A percentile compares a stretch with the other conserved stretches of the same genome.
phyloP scores from a whole-genome alignment of 768 basidiomycete species.

The Pleurotus tuber-regium region DNA sequence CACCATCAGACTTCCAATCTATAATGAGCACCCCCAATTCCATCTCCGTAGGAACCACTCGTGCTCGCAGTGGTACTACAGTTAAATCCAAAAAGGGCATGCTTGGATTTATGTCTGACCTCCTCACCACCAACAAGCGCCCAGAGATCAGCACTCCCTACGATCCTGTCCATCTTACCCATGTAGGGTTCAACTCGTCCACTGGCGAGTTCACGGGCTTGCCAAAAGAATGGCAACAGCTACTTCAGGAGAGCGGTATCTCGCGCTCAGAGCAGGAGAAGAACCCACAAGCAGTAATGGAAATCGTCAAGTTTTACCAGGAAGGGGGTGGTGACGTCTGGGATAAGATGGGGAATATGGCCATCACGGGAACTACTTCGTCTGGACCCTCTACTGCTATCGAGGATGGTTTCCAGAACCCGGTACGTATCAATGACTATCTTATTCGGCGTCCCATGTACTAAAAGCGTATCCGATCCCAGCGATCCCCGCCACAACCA shows the following conservation, averaged over 20 bases:
- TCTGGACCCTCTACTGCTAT: conserved; percentile 26
- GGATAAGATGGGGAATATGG: conserved; percentile 79
- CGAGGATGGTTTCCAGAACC: conserved; percentile 54
- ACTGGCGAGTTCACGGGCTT: conserved; percentile 98
- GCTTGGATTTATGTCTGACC: conserved; percentile 69
- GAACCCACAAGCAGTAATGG: conserved; percentile 97
- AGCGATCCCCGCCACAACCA: conserved; percentile 51
- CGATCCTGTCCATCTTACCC: conserved; percentile 98
- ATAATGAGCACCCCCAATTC: conserved; percentile 19
- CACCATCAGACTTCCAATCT: conserved; percentile 27
- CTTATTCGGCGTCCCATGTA: conserved; percentile 11
- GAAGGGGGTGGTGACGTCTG: conserved; percentile 79
- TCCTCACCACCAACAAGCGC: conserved; percentile 70
- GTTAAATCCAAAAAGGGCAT: conserved; percentile 63
- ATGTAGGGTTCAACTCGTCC: conserved; percentile 98
- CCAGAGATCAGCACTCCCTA: conserved; percentile 97
- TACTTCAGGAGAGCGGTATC: conserved; percentile 94
- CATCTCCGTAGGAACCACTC: conserved; percentile 20
- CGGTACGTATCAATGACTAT: conserved; percentile 38
- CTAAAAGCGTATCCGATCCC: conserved; percentile 4
- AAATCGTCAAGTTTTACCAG: conserved; percentile 98
- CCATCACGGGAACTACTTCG: conserved; percentile 20
- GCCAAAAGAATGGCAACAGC: conserved; percentile 98
- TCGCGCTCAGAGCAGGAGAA: conserved; percentile 93
- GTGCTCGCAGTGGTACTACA: conserved; percentile 48